Base-by-base conservation (phyloP, 768 basidiomycete genomes). In the Tricholoma terreum region DNA sequence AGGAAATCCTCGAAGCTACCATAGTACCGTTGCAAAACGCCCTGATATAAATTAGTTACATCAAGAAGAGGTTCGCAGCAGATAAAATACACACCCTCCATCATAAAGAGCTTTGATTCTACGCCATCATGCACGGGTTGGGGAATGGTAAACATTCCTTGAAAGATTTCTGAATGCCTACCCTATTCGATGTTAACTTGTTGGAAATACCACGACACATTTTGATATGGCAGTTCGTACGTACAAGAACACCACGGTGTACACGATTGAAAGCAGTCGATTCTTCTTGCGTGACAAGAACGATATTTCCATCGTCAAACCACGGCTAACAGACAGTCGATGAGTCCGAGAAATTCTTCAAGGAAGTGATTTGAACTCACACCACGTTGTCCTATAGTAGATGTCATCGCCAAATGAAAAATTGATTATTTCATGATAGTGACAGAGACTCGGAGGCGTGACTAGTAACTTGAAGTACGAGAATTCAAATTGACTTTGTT, bases 251-350 rank as follows among this genome's bases (percentile, higher is more conserved):
- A 56, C 78, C 77, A 34, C 74, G 77, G 63, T 85, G 84, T 5
- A 84, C 73, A 33, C 78, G 82, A 73, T n/a, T n/a, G n/a, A 84
- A 84, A 1, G 78, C 79, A 34, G 76, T 75, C 4, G 68, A 71
- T 51, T 69, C 62, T 45, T 76, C 73, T 33, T 75, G 67, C 6
- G 79, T 77, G 36, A 80, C 66, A 3, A 86, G 73, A 15, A 84
- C 68, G 48, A 85, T 74, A 64, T 84, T 86, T 15, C 83, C 84
- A 60, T 84, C 84, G 21, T 84, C 80, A 62, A 86, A 83, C 80
- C 80, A 84, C 12, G 81, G 82, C 70, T 83, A 54, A 31, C 27
- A 7, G 24, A 42, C 8, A 31, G 31, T 61, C 45, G 55, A 48
- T 17, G n/a, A n/a, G n/a, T 19, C 30, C 9, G 43, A n/a, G n/a